These are phyloP conservation scores for Excoecaria agallocha DNA, from an alignment of 345 rosid genomes.

Conservation along the genomic window DNA sequence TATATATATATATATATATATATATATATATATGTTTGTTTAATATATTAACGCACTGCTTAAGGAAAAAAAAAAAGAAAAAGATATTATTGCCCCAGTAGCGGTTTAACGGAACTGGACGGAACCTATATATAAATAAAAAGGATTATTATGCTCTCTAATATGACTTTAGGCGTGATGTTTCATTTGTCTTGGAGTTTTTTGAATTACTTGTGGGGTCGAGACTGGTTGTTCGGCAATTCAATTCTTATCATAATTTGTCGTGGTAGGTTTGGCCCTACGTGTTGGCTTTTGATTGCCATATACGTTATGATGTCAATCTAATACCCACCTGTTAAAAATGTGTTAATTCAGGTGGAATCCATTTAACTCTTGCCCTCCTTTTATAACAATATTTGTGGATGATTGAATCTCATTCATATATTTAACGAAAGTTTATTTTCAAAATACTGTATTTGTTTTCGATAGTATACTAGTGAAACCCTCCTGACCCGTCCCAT, in stretches of 20 bases:
- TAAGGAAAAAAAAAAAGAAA: no score
- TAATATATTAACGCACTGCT: no score
- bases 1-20: no score
- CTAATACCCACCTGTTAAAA: not conserved
- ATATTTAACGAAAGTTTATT: not conserved
- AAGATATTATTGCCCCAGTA: not conserved
- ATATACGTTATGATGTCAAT: not conserved
- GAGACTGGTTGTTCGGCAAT: conserved; percentile 6
- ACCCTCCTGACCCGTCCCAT: not conserved
- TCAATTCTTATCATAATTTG: not conserved
- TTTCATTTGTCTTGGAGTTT: not conserved
- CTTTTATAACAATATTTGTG: not conserved
- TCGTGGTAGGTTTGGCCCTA: conserved; percentile 1
- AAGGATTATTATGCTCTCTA: not conserved
- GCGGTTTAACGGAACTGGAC: not conserved
- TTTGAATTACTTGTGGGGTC: conserved; percentile 9
- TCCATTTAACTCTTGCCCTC: not conserved
- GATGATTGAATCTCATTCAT: not conserved
- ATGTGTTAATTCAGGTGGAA: conserved; percentile 4
- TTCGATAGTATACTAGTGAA: not conserved
- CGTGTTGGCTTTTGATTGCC: not conserved
- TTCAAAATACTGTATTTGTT: not conserved
- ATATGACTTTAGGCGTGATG: not conserved
- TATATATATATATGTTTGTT: no score
- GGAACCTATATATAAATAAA: not conserved